These are phyloP conservation scores for Aspergillus fijiensis DNA, from an alignment of 2,329 filamentous ascomycete species.

Conservation along the genomic window DNA sequence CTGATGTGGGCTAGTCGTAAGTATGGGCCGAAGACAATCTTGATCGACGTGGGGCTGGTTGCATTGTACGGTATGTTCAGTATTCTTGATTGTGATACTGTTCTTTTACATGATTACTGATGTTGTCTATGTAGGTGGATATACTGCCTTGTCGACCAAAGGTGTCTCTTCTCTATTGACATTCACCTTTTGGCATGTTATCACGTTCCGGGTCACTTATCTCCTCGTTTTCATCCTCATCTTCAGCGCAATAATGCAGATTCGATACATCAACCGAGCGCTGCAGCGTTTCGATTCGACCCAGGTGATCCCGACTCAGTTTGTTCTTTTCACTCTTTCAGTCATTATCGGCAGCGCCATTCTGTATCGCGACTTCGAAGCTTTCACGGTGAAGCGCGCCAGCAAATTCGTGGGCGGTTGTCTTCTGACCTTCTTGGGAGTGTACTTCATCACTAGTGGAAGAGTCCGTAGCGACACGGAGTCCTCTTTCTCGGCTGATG, in stretches of 20 bases:
- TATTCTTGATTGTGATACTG: background rate
- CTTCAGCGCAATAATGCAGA: slow-evolving; percentile 88
- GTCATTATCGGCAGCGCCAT: slow-evolving; percentile 94
- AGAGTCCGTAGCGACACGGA: slow-evolving; percentile 60
- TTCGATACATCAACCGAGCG: slow-evolving; percentile 89
- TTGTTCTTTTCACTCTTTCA: slow-evolving; percentile 92
- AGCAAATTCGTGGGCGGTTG: slow-evolving; percentile 88
- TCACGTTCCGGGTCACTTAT: slow-evolving; percentile 91
- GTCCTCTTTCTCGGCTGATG: slow-evolving; percentile 63
- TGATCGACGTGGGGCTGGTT: slow-evolving; percentile 91
- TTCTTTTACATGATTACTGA: slow-evolving; percentile 15
- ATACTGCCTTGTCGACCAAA: slow-evolving; percentile 95
- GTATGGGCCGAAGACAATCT: slow-evolving; percentile 81
- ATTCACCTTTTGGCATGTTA: slow-evolving; percentile 81
- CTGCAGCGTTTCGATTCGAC: slow-evolving; percentile 95
- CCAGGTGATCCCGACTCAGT: slow-evolving; percentile 96
- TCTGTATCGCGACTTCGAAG: slow-evolving; percentile 91
- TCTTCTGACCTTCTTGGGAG: slow-evolving; percentile 86
- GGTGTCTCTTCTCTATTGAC: slow-evolving; percentile 94
- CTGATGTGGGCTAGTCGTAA: slow-evolving; percentile 80
- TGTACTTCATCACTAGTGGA: slow-evolving; percentile 95
- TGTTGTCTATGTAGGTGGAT: slow-evolving; percentile 64
- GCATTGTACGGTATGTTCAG: slow-evolving; percentile 75
- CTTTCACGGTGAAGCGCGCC: slow-evolving; percentile 69
- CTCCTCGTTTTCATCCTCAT: slow-evolving; percentile 76